A percentile compares a stretch with the other conserved stretches of the same genome.
phyloP scores from a whole-genome alignment of 2,329 filamentous ascomycete species.

The Diplodia intermedia region DNA sequence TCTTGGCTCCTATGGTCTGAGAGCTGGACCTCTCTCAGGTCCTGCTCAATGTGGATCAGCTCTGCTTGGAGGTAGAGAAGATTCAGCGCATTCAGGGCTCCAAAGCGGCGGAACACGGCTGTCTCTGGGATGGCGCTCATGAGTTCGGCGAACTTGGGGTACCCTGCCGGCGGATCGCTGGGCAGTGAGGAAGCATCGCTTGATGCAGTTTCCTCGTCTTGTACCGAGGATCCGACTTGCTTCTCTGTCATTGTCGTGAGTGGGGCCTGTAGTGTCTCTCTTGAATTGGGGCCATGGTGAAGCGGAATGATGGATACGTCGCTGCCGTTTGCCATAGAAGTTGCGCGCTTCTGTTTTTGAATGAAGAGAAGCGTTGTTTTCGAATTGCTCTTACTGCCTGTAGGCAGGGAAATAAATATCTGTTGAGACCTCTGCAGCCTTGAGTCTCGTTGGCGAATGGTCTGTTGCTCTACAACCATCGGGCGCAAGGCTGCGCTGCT shows the following conservation, averaged over 20 bases:
- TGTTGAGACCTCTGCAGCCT: background rate
- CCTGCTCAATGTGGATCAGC: background rate
- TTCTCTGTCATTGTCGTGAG: no score
- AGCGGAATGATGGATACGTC: background rate
- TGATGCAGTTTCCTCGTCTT: background rate
- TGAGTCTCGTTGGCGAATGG: background rate
- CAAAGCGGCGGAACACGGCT: conserved; percentile 16
- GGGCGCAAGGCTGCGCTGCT: conserved; percentile 1
- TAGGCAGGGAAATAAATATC: background rate
- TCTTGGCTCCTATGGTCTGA: background rate
- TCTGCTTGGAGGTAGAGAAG: conserved; percentile 25
- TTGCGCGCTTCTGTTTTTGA: no score
- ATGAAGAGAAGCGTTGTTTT: no score
- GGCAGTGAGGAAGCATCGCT: background rate
- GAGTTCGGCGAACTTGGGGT: conserved; percentile 16
- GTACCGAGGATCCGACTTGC: no score
- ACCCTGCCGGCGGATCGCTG: background rate
- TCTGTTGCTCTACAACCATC: background rate
- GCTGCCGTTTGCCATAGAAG: background rate
- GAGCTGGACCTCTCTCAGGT: background rate
- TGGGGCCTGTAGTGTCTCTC: background rate
- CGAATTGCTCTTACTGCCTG: no score
- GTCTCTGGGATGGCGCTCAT: conserved; percentile 10
- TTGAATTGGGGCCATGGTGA: background rate
- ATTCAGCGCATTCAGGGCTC: conserved; percentile 14